Base-by-base conservation (phyloP, 2,329 filamentous ascomycete genomes). In the Colletotrichum orchidophilum region DNA sequence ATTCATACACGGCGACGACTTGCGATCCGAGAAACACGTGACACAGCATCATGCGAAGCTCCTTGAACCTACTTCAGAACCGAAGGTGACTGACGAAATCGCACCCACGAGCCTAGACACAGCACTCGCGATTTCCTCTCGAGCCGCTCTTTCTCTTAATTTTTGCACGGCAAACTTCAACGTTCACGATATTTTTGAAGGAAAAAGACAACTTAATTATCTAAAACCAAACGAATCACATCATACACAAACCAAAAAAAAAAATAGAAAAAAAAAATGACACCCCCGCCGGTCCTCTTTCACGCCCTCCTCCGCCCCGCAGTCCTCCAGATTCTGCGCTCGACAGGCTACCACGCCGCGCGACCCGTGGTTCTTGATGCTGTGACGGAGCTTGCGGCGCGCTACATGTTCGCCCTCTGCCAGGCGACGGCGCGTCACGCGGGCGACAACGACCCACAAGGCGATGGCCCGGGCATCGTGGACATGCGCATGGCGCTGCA, bases 291-390 rank as follows among this genome's bases (percentile, higher is more conserved):
- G 11, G 80, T 85, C n/a, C 81, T 88, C 67, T 88, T 86, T 83
- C 92, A 94, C 81, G 92, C 93, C 72, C 91, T 97, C 74, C 87
- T 98, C 68, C 94, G 95, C 52, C 96, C 96, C 2, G 92, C 92
- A 58, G 90, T 98, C 72, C 90, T 98, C 69, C 95, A 98, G 82
- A 96, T 97, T 77, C 90, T 98, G 62, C 94, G 96, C 78, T 94
- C 95, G 33, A 92, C 94, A 27, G 96, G 96, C 79, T 98, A 97
- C 83, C 94, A 97, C 80, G 88, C 92, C 52, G 93, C 94, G 61
- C 91, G 91, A 65, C 92, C 94, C 2, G 92, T 92, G 3, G 95
- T 97, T 7, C 86, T 98, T 68, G 95, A 98, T 82, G 92, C 93
- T 11, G 81, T 98, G n/a, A 93, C 94, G 15, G 95, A 98, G 81